Evolutionary conservation across 2,329 filamentous ascomycete genomes (phyloP), one percentile per base, ranked within the genome.

Genomic region (Pseudogymnoascus sp.): DNA sequence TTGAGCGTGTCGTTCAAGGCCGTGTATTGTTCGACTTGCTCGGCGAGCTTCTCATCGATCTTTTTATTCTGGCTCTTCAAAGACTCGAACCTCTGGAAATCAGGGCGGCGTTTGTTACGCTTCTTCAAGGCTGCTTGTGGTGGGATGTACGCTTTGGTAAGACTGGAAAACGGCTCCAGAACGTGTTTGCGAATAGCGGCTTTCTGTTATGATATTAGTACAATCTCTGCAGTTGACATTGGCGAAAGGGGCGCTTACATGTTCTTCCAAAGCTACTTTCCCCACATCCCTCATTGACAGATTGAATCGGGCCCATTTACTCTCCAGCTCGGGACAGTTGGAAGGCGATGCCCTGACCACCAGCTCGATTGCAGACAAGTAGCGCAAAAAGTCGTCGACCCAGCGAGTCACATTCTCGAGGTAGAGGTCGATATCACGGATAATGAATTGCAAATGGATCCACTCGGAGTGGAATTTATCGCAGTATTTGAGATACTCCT

Each of bases 381-480:
- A 89, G 65, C 90, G 87, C 60, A 92, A 83, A 70, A 96, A 92
- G 68, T 90, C 87, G 64, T 89, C 85, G 60, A 96, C 88, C 67
- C 90, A 91, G n/a, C 83, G 84, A 8, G 89, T 85, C 3, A 91
- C 86, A 64, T 93, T 87, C n/a, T 88, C 84, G 4, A 91, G 87
- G 74, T 97, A 97, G 70, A 88, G 91, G 71, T 97, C 91, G n/a
- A 96, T 89, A 74, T 97, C 95, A 64, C 93, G 87, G 11, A 74
- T 64, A 44, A 97, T 91, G 40, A 99, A 89, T 72, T 97, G 93
- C 28, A 97, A 79, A 65, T 93, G 89, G 66, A 97, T 87, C 75
- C 92, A 97, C 74, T 97, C 93, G 66, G 96, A 91, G 33, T 90
- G 88, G 71, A 96, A 97, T 71, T 87, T 91, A 72, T 96, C 90